Base-by-base conservation (phyloP, 1,284 basidiomycete genomes). In the Trichosporon sp. region DNA sequence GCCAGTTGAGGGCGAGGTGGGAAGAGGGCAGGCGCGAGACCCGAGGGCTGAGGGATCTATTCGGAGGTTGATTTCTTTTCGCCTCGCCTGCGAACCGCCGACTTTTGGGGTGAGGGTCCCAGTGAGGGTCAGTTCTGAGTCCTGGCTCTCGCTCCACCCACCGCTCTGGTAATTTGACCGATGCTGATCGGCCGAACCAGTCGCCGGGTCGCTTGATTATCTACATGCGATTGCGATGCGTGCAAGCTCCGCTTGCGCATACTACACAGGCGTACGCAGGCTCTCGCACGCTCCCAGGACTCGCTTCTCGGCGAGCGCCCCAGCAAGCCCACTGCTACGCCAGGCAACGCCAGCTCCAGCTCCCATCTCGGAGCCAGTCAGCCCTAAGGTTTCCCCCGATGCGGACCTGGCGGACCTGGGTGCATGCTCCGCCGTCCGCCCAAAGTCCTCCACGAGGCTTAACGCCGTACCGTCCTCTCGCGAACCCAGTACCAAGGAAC, bases 51-150 rank as follows among this genome's bases (percentile, higher is more conserved):
- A 31, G 15, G 13, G 25, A 25, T 25, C 25, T 15, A 3, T 25
- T 58, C 31, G 53, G 53, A 58, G 53, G 9, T 58, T 58, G 53
- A 58, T 58, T 58, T 58, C 53, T 58, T 58, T 58, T 58, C 53
- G 27, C 27, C 25, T 31, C 27, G 5, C 47, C 18, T 51, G 47
- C 6, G 47, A 51, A 51, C 23, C 47, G 53, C 53, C 31, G 27
- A 31, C 12, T 58, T 58, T 58, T 31, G 25, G 53, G 53, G 53
- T 15, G 27, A 58, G 25, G 53, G 47, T 51, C 53, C 47, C 18
- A 25, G 23, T 53, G 47, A 53, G 38, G 38, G 38, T 42, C 38
- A 8, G 5, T 21, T 12, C 18, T 51, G 47, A 8, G 21, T 21
- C 21, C 47, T 23, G 47, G 47, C 3, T 25, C 18, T 51, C 47